Conservation (phyloP, 192 early-diverging fungal species). For the Diversispora eburnea region DNA sequence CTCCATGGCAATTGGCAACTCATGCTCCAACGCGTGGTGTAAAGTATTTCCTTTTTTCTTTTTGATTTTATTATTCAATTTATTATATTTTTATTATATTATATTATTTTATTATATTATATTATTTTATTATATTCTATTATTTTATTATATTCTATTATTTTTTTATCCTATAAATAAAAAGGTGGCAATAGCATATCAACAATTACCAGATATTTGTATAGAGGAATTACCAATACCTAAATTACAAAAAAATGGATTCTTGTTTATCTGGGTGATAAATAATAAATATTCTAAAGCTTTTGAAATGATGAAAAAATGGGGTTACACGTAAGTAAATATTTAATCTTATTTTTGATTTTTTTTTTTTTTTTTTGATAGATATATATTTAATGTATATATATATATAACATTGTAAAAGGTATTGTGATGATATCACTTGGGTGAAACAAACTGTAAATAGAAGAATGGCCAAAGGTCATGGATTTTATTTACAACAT, state of each 20-base stretch:
- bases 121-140: not conserved
- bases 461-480: slow-evolving; percentile 94
- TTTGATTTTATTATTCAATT: not conserved
- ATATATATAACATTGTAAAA: slow-evolving; percentile 28
- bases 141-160: too few relatives aligned
- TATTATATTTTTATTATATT: not conserved
- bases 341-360: not conserved
- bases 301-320: slow-evolving; percentile 91
- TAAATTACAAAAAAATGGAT: slow-evolving; percentile 81
- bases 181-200: slow-evolving; percentile 87
- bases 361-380: too few relatives aligned
- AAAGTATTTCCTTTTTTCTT: slow-evolving; percentile 22
- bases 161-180: slow-evolving; percentile 13
- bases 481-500: slow-evolving; percentile 96
- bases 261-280: slow-evolving; percentile 98
- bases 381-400: not conserved
- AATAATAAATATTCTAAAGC: slow-evolving; percentile 97
- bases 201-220: slow-evolving; percentile 90
- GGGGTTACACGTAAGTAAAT: slow-evolving; percentile 78
- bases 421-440: slow-evolving; percentile 90
- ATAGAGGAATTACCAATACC: slow-evolving; percentile 89
- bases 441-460: slow-evolving; percentile 98
- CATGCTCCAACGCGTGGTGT: slow-evolving; percentile 90
- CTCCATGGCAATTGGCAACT: slow-evolving; percentile 95
- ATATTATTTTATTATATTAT: not conserved